phyloP scores from a whole-genome alignment of 495 filamentous ascomycete genomes.

The Extremus antarcticus region DNA sequence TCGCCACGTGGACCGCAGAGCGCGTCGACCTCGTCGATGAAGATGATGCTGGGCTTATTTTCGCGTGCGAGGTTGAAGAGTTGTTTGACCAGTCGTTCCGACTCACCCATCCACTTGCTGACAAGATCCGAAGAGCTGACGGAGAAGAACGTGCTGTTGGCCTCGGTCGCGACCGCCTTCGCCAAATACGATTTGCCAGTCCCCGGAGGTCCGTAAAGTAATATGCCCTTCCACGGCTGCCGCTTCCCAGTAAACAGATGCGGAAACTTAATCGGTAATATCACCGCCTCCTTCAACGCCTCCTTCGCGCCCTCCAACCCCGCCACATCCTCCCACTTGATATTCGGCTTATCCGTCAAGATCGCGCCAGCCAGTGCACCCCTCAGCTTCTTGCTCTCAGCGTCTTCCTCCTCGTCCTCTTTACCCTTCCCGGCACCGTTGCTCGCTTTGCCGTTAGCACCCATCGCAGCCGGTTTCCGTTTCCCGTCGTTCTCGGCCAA shows the following conservation, averaged over 20 bases:
- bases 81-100: slow-evolving; percentile 92
- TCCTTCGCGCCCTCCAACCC: slow-evolving; percentile 92
- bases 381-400: slow-evolving; percentile 88
- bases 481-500: slow-evolving; percentile 61
- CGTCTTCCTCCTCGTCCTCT: slow-evolving; percentile 60
- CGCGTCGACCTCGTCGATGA: slow-evolving; percentile 98
- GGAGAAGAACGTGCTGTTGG: slow-evolving; percentile 99
- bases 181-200: slow-evolving; percentile 96
- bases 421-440: slow-evolving; percentile 51
- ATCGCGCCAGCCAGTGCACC: slow-evolving; percentile 87
- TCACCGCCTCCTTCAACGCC: slow-evolving; percentile 92
- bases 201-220: slow-evolving; percentile 91
- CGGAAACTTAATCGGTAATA: slow-evolving; percentile 95
- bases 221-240: slow-evolving; percentile 95
- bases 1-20: slow-evolving; percentile 93
- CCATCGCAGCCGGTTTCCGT: slow-evolving; percentile 69
- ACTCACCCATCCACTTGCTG: slow-evolving; percentile 99
- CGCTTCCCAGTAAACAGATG: slow-evolving; percentile 94
- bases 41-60: slow-evolving; percentile 97
- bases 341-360: slow-evolving; percentile 83
- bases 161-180: slow-evolving; percentile 95
- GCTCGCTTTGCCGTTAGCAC: slow-evolving; percentile 71
- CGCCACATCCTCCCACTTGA: slow-evolving; percentile 98
- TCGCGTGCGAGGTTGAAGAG: slow-evolving; percentile 97
- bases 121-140: slow-evolving; percentile 94